Percentiles rank a stretch among this genome's conserved stretches.
phyloP scores from a whole-genome alignment of 441 rosid species.

The Adansonia grandidieri region DNA sequence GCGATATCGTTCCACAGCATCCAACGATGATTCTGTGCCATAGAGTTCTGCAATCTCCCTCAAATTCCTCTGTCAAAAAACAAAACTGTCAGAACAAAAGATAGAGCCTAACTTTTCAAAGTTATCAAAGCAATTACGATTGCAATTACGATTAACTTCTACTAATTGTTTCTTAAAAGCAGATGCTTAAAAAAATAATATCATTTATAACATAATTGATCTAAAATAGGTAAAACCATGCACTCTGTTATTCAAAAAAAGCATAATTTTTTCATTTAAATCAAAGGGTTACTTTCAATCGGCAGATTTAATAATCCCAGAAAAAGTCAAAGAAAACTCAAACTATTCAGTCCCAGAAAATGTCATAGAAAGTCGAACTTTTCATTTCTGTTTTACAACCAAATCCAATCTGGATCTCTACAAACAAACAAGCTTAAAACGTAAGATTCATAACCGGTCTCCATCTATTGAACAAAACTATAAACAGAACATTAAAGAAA shows the following conservation, averaged over 20 bases:
- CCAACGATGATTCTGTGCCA: conserved; percentile 66
- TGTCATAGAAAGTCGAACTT: too few species aligned
- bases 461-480: not conserved
- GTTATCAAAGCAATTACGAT: not conserved
- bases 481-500: not conserved
- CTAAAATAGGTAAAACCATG: not conserved
- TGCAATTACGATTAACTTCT: not conserved
- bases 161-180: not conserved
- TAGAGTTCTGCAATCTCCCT: conserved; percentile 75
- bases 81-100: not conserved
- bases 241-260: not conserved
- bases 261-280: not conserved
- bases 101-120: conserved; percentile 6
- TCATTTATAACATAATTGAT: not conserved
- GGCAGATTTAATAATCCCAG: conserved; percentile 7
- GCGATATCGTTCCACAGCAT: conserved; percentile 72
- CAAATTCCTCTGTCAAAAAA: conserved; percentile 67
- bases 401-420: not conserved
- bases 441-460: not conserved
- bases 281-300: not conserved
- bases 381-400: not conserved
- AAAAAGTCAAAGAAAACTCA: not conserved
- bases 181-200: not conserved
- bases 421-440: not conserved
- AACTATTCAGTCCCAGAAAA: not conserved